Percentiles rank a stretch among this genome's conserved stretches.
Conservation (phyloP, 495 filamentous ascomycete genomes). For the Penicillium alfredii region DNA sequence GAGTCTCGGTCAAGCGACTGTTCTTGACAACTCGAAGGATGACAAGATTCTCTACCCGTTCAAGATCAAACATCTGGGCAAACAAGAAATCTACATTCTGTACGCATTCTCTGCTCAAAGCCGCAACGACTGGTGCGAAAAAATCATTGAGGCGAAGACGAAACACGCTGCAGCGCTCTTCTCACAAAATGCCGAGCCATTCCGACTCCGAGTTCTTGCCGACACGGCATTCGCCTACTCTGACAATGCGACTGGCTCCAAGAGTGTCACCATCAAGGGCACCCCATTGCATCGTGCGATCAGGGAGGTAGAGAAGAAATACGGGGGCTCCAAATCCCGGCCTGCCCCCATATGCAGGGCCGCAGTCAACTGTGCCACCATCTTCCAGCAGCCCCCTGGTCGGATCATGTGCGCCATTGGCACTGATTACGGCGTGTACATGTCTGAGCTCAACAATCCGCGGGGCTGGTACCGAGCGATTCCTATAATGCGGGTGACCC, state of each 20-base stretch:
- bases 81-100: slow-evolving; percentile 73
- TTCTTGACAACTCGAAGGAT: slow-evolving; percentile 52
- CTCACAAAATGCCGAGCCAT: slow-evolving; percentile 93
- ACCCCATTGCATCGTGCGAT: slow-evolving; percentile 92
- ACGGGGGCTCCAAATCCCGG: slow-evolving; percentile 54
- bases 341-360: slow-evolving; percentile 75
- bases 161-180: slow-evolving; percentile 81
- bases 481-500: slow-evolving; percentile 68
- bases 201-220: slow-evolving; percentile 84
- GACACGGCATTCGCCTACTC: slow-evolving; percentile 88
- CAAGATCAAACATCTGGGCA: slow-evolving; percentile 92
- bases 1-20: slow-evolving; percentile 46
- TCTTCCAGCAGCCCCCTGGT: slow-evolving; percentile 68
- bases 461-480: slow-evolving; percentile 84
- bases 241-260: slow-evolving; percentile 46
- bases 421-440: slow-evolving; percentile 89
- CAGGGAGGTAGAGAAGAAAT: slow-evolving; percentile 73
- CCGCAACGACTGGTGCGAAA: slow-evolving; percentile 83
- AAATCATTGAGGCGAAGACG: slow-evolving; percentile 91
- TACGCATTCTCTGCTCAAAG: slow-evolving; percentile 70
- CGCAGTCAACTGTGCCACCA: slow-evolving; percentile 84
- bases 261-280: slow-evolving; percentile 64
- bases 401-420: slow-evolving; percentile 90
- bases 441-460: slow-evolving; percentile 77
- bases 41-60: slow-evolving; percentile 90